A percentile compares a stretch with the other conserved stretches of the same genome.
Evolutionary conservation across 2,329 filamentous ascomycete genomes (phyloP).

Genomic region (Westerdykella sp.): DNA sequence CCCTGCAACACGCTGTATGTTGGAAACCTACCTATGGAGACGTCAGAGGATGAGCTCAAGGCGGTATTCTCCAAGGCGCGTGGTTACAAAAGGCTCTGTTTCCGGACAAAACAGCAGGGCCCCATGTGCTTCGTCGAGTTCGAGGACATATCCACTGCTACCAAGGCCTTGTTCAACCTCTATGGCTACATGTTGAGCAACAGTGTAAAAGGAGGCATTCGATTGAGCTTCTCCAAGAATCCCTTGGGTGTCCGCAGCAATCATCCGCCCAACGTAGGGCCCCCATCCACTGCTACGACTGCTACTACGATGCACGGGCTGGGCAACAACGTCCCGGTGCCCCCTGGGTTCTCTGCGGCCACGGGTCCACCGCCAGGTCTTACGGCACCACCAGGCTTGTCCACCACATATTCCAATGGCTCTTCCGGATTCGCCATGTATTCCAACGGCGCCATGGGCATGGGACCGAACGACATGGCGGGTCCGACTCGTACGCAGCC

Average conservation of each 20-base stretch:
- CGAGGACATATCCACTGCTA: slow-evolving; percentile 85
- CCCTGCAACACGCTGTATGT: slow-evolving; percentile 98
- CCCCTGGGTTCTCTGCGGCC: slow-evolving; percentile 57
- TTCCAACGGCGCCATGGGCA: slow-evolving; percentile 33
- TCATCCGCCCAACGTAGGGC: slow-evolving; percentile 53
- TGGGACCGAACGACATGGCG: slow-evolving; percentile 31
- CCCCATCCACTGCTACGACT: slow-evolving; percentile 46
- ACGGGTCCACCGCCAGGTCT: slow-evolving; percentile 79
- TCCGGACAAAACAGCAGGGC: slow-evolving; percentile 88
- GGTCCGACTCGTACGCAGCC: slow-evolving; percentile 20
- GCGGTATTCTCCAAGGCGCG: slow-evolving; percentile 86
- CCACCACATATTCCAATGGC: slow-evolving; percentile 25
- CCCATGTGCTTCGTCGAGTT: slow-evolving; percentile 99
- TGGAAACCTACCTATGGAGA: slow-evolving; percentile 89
- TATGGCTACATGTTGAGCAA: slow-evolving; percentile 85
- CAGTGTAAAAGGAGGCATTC: slow-evolving; percentile 89
- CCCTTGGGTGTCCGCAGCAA: slow-evolving; percentile 83
- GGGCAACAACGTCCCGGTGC: slow-evolving; percentile 50
- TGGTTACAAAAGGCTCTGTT: slow-evolving; percentile 91
- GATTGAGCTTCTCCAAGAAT: slow-evolving; percentile 95
- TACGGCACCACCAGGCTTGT: slow-evolving; percentile 65
- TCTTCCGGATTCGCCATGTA: slow-evolving; percentile 33
- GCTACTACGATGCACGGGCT: slow-evolving; percentile 52
- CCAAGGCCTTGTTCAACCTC: slow-evolving; percentile 80
- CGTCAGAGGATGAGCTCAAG: slow-evolving; percentile 92